A percentile compares a stretch with the other conserved stretches of the same genome.
These are phyloP conservation scores for Datura wrightii DNA, from an alignment of 257 asterid genomes.

Conservation along the genomic window DNA sequence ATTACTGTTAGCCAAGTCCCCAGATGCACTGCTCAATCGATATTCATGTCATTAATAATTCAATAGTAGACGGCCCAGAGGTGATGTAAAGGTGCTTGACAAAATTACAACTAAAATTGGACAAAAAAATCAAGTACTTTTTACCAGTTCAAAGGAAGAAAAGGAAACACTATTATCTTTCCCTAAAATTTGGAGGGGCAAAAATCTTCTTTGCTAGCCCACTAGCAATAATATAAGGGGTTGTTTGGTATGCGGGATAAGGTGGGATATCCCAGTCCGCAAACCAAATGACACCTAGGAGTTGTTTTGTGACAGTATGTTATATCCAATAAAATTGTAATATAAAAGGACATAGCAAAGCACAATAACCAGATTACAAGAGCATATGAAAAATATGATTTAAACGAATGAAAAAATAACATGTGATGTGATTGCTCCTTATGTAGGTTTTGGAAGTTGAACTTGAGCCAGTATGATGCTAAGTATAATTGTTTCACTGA, in stretches of 20 bases:
- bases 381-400: not conserved
- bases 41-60: not conserved
- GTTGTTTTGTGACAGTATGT: no score
- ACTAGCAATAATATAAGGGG: not conserved
- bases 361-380: not conserved
- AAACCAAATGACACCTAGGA: no score
- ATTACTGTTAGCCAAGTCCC: not conserved
- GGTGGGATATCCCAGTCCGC: no score
- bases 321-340: not conserved
- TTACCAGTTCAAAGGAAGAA: not conserved
- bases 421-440: not conserved
- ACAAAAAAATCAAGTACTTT: not conserved
- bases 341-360: not conserved
- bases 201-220: not conserved
- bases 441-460: not conserved
- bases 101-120: not conserved
- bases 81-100: not conserved
- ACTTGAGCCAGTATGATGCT: not conserved
- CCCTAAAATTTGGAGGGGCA: not conserved
- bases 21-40: not conserved
- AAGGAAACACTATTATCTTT: not conserved
- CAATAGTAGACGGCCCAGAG: not conserved
- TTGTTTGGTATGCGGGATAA: no score
- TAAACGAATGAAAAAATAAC: constrained; percentile 1
- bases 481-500: not conserved